Evolutionary conservation across 441 rosid genomes (phyloP).

Genomic region (Erodium moschatum): DNA sequence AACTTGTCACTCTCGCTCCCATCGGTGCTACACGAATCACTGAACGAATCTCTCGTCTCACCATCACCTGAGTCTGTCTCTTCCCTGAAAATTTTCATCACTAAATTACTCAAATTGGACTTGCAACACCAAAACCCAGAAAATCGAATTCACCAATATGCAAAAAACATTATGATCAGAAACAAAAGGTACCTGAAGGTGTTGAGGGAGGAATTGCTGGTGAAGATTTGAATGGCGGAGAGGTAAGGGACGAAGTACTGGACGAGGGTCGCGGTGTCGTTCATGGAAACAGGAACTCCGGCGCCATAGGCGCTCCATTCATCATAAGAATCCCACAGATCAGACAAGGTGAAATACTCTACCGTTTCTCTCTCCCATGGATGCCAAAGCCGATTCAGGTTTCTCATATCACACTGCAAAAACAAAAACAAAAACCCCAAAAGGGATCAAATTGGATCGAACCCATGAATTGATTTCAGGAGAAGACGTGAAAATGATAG

Average conservation of each 20-base stretch:
- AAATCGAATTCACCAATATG: not conserved
- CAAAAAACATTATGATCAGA: not conserved
- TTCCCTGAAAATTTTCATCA: not conserved
- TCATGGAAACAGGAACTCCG: conserved; percentile 21
- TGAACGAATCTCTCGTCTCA: not conserved
- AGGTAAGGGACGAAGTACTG: conserved; percentile 25
- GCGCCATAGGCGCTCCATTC: conserved; percentile 30
- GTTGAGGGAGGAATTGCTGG: conserved; percentile 20
- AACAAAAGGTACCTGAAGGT: conserved; percentile 15
- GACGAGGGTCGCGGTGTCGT: conserved; percentile 20
- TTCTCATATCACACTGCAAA: conserved; percentile 16
- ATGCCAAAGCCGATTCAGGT: conserved; percentile 23
- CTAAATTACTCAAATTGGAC: no score
- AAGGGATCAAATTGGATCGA: not conserved
- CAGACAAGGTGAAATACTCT: conserved; percentile 20
- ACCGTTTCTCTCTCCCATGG: conserved; percentile 24
- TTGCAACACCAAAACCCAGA: not conserved
- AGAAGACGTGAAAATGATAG: no score
- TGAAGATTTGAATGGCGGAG: conserved; percentile 25
- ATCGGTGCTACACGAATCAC: conserved; percentile 1
- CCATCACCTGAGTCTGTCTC: conserved; percentile 1
- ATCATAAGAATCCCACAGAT: conserved; percentile 23
- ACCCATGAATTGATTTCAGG: not conserved
- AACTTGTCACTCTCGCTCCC: conserved; percentile 9
- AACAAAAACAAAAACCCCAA: not conserved